Evolutionary conservation across 208 protist genomes (phyloP), one percentile per base, ranked within the genome.

Genomic region (Wallacemonas sp.): DNA sequence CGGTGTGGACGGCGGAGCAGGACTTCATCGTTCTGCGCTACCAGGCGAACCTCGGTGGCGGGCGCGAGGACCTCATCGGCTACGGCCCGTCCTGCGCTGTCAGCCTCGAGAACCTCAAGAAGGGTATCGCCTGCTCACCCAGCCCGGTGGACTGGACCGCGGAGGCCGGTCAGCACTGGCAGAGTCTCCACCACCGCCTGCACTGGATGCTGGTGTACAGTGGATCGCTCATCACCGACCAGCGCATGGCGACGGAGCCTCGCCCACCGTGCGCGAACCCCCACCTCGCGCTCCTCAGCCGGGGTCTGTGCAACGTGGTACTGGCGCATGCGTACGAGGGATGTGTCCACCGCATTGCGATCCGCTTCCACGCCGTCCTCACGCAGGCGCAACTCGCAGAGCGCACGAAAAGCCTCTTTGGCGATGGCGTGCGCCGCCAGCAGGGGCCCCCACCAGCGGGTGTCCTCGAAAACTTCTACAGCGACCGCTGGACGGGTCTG

Each of bases 21-120:
- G 81, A 89, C 60, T 49, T 89, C 36, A 39, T 90, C 11, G 47
- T 92, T 4, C 78, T 81, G 64, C 81, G 89, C 27, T 95, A 91
- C 58, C 89, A 95, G 58, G 81, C 75, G 23, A 91, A 91, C 54
- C 66, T 91, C 4, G 11, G n/a, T 8, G 52, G 52, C 17, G 52
- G 52, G 5, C 26, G 30, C 9, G 52, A 58, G 19, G 52, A 33
- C n/a, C 9, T 58, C 52, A 39, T 58, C 21, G 52, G 52, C n/a
- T 30, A 39, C 6, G 52, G 52, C 14, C 52, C 52, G 16, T 21
- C 30, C 32, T 33, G 52, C 32, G 23, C 26, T 9, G 27, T 30
- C 29, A 58, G n/a, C n/a, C 32, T 58, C 5, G 52, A 43, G 52
- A 33, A 39, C 4, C 52, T 58, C 17, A 58, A 58, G 52, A 34